These are phyloP conservation scores for Auricularia cornea DNA, from an alignment of 768 basidiomycete genomes.

Conservation along the genomic window DNA sequence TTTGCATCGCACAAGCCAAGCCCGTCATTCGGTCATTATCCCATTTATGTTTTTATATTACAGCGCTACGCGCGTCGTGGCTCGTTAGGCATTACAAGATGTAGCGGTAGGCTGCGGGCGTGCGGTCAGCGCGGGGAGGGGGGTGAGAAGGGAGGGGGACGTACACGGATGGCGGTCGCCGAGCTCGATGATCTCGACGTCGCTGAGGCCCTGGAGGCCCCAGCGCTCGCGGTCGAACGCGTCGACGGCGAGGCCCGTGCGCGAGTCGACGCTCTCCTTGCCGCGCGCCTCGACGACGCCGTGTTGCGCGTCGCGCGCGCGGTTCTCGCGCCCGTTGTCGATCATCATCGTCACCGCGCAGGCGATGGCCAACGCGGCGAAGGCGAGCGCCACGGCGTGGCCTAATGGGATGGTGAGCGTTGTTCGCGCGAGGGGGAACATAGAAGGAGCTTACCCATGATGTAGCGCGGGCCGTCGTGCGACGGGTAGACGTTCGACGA, in stretches of 20 bases:
- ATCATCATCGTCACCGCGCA: neutral
- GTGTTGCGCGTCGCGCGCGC: neutral
- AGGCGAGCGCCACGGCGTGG: constrained; percentile 17
- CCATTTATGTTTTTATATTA: too few relatives aligned
- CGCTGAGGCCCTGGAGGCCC: neutral
- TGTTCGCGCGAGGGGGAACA: neutral
- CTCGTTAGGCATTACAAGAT: neutral
- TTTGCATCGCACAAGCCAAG: too few relatives aligned
- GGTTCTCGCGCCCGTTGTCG: neutral
- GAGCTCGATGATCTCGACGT: neutral
- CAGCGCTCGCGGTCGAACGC: neutral
- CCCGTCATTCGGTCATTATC: too few relatives aligned
- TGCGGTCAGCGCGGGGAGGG: neutral
- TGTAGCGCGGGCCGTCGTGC: constrained; percentile 13
- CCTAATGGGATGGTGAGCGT: neutral
- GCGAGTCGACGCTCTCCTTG: neutral
- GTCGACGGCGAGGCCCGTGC: neutral
- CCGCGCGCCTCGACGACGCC: neutral
- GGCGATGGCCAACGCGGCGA: constrained; percentile 8
- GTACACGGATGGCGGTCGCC: neutral
- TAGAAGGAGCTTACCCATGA: constrained; percentile 6
- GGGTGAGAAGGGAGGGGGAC: neutral
- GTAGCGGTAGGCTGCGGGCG: neutral
- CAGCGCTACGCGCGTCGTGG: too few relatives aligned
- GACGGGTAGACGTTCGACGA: constrained; percentile 13